phyloP scores from a whole-genome alignment of 352 stramenopile genomes.

The Pythium plurisporium region DNA sequence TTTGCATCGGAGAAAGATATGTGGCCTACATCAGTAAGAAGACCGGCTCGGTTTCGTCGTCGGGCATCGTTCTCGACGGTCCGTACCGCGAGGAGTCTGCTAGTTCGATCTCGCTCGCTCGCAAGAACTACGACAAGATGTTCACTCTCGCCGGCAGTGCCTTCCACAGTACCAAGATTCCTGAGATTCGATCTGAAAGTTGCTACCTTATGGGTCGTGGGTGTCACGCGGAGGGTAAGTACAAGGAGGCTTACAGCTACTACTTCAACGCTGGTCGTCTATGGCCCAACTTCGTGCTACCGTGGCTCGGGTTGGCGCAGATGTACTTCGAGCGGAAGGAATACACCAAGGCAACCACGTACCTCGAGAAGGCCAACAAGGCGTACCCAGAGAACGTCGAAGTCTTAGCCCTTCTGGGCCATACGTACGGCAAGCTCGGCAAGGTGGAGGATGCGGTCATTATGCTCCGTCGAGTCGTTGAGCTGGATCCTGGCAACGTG shows the following conservation, averaged over 20 bases:
- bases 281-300: conserved; percentile 84
- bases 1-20: conserved; percentile 96
- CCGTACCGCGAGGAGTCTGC: conserved; percentile 77
- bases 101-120: conserved; percentile 54
- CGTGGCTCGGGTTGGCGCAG: conserved; percentile 83
- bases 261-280: conserved; percentile 93
- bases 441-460: conserved; percentile 81
- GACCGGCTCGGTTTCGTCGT: conserved; percentile 53
- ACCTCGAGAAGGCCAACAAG: conserved; percentile 88
- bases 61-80: conserved; percentile 66
- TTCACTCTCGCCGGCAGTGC: conserved; percentile 84
- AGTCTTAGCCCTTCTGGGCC: conserved; percentile 72
- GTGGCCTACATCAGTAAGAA: conserved; percentile 82
- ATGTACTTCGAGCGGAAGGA: conserved; percentile 90
- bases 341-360: conserved; percentile 74
- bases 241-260: conserved; percentile 95
- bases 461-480: conserved; percentile 75
- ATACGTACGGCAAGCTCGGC: conserved; percentile 77
- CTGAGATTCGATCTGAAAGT: conserved; percentile 94
- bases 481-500: conserved; percentile 82
- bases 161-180: conserved; percentile 87
- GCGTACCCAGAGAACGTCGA: conserved; percentile 86
- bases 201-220: conserved; percentile 95
- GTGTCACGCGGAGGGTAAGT: conserved; percentile 92
- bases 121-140: conserved; percentile 90